A percentile compares a stretch with the other conserved stretches of the same genome.
These are phyloP conservation scores for Quercus phellos DNA, from an alignment of 331 rosid species.

Conservation along the genomic window DNA sequence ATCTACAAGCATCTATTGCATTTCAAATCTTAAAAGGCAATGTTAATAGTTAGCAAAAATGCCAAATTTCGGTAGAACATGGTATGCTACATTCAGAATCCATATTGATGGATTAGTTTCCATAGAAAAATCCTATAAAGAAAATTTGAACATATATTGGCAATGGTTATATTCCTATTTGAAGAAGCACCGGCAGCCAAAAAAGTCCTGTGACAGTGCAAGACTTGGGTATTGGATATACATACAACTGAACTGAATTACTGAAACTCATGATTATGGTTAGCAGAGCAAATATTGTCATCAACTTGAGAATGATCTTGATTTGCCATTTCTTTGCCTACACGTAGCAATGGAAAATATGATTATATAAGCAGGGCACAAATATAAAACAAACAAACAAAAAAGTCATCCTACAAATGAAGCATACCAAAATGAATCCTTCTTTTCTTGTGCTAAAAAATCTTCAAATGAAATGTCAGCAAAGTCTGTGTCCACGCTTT, in stretches of 20 bases:
- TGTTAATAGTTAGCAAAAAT: background rate
- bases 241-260: conserved; percentile 26
- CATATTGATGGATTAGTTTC: background rate
- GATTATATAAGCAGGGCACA: background rate
- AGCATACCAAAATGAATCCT: conserved; percentile 88
- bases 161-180: conserved; percentile 8
- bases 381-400: background rate
- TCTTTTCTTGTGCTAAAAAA: conserved; percentile 79
- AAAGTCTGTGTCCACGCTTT: conserved; percentile 45
- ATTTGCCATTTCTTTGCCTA: conserved; percentile 78
- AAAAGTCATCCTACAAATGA: background rate
- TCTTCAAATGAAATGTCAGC: conserved; percentile 77
- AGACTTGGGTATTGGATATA: conserved; percentile 21
- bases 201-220: conserved; percentile 25
- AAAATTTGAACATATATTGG: background rate
- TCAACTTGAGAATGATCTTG: conserved; percentile 59
- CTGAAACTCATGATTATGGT: conserved; percentile 28
- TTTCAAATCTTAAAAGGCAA: background rate
- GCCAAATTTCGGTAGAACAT: background rate
- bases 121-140: background rate
- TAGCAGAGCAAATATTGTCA: conserved; percentile 26
- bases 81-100: background rate
- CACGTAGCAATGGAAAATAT: conserved; percentile 19
- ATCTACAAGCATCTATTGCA: too few species aligned
- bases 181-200: conserved; percentile 23